Conservation (phyloP, 306 rosid genomes). For the Quercus aquifolioides region DNA sequence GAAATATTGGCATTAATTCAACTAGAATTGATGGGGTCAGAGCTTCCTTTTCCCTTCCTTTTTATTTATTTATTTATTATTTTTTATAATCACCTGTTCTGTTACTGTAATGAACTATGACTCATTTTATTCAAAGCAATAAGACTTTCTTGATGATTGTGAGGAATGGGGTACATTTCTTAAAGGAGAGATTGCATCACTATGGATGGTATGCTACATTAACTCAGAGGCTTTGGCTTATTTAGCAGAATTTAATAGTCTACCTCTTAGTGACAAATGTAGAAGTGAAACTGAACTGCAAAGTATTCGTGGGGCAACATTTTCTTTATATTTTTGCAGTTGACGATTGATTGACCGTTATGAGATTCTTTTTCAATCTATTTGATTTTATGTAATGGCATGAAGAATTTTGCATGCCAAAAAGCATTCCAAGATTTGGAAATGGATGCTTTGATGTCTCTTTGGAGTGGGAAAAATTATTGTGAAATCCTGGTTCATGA, state of each 20-base stretch:
- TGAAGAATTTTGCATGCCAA: too few species aligned
- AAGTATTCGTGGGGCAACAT: slow-evolving; percentile 10
- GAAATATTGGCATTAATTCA: slow-evolving; percentile 77
- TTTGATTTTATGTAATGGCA: too few species aligned
- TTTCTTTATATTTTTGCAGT: slow-evolving; percentile 2
- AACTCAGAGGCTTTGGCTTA: slow-evolving; percentile 73
- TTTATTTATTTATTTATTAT: too few species aligned
- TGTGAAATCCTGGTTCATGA: background rate
- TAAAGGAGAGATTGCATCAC: slow-evolving; percentile 68
- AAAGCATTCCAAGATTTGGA: too few species aligned
- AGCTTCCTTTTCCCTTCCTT: slow-evolving; percentile 63
- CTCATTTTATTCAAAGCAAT: slow-evolving; percentile 67
- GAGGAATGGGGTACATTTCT: slow-evolving; percentile 71
- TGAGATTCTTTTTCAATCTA: background rate
- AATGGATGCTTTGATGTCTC: too few species aligned
- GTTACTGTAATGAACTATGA: slow-evolving; percentile 76
- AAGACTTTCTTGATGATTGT: slow-evolving; percentile 60
- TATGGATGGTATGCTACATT: slow-evolving; percentile 76
- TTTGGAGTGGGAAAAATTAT: too few species aligned
- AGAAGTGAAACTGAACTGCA: slow-evolving; percentile 23
- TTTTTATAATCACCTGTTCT: background rate
- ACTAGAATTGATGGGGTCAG: slow-evolving; percentile 76
- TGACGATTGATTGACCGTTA: background rate
- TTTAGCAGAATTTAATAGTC: slow-evolving; percentile 58
- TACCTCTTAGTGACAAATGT: slow-evolving; percentile 26